Evolutionary conservation across 2,329 filamentous ascomycete genomes (phyloP).

Genomic region (Claviceps spartinae): DNA sequence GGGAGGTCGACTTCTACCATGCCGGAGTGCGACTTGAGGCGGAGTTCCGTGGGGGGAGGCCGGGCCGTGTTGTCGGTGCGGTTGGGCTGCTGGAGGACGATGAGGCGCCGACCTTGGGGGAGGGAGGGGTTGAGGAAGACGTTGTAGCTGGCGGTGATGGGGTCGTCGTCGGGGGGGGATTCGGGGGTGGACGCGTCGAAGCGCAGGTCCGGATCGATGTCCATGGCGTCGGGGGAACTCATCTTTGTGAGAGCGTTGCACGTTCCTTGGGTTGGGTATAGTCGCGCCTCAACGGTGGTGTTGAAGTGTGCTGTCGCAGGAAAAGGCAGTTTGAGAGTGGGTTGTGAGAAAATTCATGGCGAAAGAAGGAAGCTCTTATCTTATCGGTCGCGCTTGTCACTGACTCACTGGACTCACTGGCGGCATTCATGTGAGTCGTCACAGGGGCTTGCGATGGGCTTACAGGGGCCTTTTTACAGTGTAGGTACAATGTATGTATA

Average conservation of each 20-base stretch:
- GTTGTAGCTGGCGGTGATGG: constrained; percentile 63
- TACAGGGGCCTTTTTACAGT: too few species aligned
- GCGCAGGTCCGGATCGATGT: constrained; percentile 8
- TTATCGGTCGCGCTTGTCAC: too few species aligned
- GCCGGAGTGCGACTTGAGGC: constrained; percentile 68
- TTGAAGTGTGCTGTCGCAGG: too few species aligned
- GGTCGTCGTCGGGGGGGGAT: constrained; percentile 39
- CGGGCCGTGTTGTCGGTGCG: constrained; percentile 43
- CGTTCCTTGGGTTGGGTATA: too few species aligned
- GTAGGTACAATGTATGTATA: too few species aligned
- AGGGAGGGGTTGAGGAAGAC: constrained; percentile 72
- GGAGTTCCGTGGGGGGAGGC: constrained; percentile 53
- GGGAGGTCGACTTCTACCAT: constrained; percentile 91
- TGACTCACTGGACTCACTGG: too few species aligned
- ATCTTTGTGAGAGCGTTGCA: background rate
- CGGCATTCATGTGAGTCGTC: too few species aligned
- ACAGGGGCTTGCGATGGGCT: too few species aligned
- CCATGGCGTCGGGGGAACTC: constrained; percentile 11
- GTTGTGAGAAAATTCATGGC: too few species aligned
- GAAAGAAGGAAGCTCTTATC: too few species aligned
- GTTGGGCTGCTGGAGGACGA: constrained; percentile 84
- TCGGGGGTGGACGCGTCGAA: constrained; percentile 5
- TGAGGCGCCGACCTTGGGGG: constrained; percentile 48
- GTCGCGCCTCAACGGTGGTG: too few species aligned
- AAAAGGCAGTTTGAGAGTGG: too few species aligned